Conservation (phyloP, 208 protist genomes). For the Leishmania arabica region DNA sequence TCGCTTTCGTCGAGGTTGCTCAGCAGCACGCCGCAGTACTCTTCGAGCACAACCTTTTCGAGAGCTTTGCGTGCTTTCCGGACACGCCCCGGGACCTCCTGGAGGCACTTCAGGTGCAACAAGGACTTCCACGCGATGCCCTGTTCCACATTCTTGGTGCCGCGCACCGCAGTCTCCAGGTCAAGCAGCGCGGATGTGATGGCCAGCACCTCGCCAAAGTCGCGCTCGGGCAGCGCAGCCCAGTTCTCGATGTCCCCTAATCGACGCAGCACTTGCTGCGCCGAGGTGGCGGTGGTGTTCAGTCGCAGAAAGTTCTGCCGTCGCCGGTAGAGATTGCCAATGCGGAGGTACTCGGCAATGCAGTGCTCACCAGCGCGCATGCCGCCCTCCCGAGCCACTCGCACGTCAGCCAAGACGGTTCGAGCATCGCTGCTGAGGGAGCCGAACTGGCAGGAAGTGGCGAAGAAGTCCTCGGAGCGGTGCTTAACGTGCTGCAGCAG, state of each 20-base stretch:
- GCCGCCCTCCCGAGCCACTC: constrained; percentile 40
- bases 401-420: constrained; percentile 46
- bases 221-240: constrained; percentile 80
- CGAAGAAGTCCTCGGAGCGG: constrained; percentile 87
- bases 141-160: constrained; percentile 10
- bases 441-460: constrained; percentile 62
- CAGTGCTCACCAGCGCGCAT: constrained; percentile 41
- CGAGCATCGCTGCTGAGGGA: constrained; percentile 56
- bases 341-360: constrained; percentile 64
- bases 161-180: constrained; percentile 36
- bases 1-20: constrained; percentile 15
- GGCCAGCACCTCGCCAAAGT: constrained; percentile 67
- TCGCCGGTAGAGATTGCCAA: constrained; percentile 67
- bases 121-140: constrained; percentile 26
- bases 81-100: constrained; percentile 29
- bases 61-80: constrained; percentile 24
- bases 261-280: constrained; percentile 38
- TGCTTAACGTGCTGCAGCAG: constrained; percentile 85
- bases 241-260: constrained; percentile 79
- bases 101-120: constrained; percentile 28
- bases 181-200: constrained; percentile 42
- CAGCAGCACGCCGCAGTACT: constrained; percentile 27
- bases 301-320: constrained; percentile 61
- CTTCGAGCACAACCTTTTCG: constrained; percentile 31
- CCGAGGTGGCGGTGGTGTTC: constrained; percentile 28